Base-by-base conservation (phyloP, 192 early-diverging fungal genomes). In the Mortierella alpina region DNA sequence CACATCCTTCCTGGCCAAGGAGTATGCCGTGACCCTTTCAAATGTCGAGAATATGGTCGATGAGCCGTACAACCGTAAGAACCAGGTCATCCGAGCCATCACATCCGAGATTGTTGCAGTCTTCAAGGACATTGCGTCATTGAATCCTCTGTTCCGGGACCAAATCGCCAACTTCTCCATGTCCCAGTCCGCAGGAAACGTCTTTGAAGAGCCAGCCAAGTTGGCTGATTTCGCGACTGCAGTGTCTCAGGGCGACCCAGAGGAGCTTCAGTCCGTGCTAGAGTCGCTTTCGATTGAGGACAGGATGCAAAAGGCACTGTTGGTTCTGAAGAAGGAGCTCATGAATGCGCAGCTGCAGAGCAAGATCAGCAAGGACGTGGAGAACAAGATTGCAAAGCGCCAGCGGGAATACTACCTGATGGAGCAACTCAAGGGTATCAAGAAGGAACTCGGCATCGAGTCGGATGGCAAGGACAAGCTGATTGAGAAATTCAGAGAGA, bases 361-460 rank as follows among this genome's bases (percentile, higher is more conserved):
- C 81, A 97, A 99, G 83, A 99, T 99, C 67, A 92, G 95, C 73
- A 96, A 96, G 70, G 95, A 98, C 73, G 98, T 99, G 17, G 98
- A 99, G 82, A 93, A 93, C 68, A 98, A 98, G 86, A 99, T 99
- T 71, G 95, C 94, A 5, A 92, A 97, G 70, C 90, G 97, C 31
- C 96, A 99, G 87, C 95, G 98, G 72, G 98, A 99, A 84, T 99
- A 97, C 86, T 99, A 97, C 67, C 83, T 99, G 82, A 98, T 98
- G 96, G 98, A 99, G 86, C 98, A 99, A 84, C 89, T 99, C 69
- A 98, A 98, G 85, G 96, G 97, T 1, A 99, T 99, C 83, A 99
- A 99, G 84, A 97, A 97, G 87, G 96, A 99, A 84, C 88, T 99
- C 17, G 98, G 98, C 12, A 90, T 99, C 45, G 98, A 99, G 75